Conservation (phyloP, 495 filamentous ascomycete species). For the Trichoderma orchidacearum region DNA sequence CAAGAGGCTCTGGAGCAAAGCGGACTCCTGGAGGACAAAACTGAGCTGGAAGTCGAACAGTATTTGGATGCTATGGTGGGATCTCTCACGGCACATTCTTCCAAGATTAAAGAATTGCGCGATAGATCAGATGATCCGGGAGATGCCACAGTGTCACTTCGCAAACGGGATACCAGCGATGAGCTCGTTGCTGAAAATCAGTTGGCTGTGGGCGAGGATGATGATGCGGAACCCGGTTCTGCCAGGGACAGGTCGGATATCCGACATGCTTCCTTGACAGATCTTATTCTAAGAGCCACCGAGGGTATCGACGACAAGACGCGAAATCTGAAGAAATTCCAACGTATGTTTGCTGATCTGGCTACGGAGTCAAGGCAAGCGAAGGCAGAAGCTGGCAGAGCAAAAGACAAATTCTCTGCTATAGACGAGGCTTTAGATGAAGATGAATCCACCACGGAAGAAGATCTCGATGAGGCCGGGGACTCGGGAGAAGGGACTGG, state of each 20-base stretch:
- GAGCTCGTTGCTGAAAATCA: constrained; percentile 3
- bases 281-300: constrained; percentile 11
- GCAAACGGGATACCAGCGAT: constrained; percentile 1
- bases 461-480: background rate
- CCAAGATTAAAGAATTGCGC: constrained; percentile 1
- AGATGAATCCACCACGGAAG: background rate
- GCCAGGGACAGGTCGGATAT: constrained; percentile 13
- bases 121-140: background rate
- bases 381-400: constrained; percentile 4
- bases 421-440: background rate
- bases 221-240: constrained; percentile 10
- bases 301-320: constrained; percentile 10
- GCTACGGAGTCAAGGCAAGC: background rate
- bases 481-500: constrained; percentile 4
- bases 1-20: constrained; percentile 29
- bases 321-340: background rate
- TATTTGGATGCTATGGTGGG: constrained; percentile 26
- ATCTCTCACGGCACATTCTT: constrained; percentile 15
- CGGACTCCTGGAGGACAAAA: constrained; percentile 22
- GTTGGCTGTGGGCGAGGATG: constrained; percentile 10
- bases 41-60: constrained; percentile 17
- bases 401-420: background rate
- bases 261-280: constrained; percentile 10
- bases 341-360: background rate
- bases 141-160: constrained; percentile 3